Evolutionary conservation across 164 flowering plant genomes (phyloP), one percentile per base, ranked within the genome.

Genomic region (Berberis vulgaris): DNA sequence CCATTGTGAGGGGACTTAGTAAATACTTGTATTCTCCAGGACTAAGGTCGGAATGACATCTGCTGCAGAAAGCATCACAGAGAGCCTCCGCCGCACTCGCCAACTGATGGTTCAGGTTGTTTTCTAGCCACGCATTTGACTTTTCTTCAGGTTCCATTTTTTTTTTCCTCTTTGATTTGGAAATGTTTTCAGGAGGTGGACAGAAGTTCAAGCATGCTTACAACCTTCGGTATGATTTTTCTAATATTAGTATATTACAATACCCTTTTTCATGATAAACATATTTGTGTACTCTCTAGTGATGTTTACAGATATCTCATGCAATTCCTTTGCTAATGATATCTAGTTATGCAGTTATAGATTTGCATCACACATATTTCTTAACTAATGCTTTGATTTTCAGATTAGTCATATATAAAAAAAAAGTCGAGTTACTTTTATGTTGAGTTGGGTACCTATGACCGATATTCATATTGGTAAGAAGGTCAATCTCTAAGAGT

Each of bases 41-140:
- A 90, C 98, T 56, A 94, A 87, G 71, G 88, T 84, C 69, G 98
- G 98, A 72, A 85, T 93, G 92, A 90, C 94, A 59, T 82, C 91
- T 74, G 95, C 96, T 61, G 92, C 98, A 54, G 96, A 93, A 78
- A 87, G 86, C 76, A 86, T 93, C 61, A 93, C 96, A 45, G 95
- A 93, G 54, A 84, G 96, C 69, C 97, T 94, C 70, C 88, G 98
- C 0, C 89, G 95, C 6, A 80, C 93, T 57, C 87, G 92, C 54
- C 98, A 88, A 64, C 76, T 94, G 70, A 87, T 94, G 98, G 95
- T 84, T 76, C 97, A 87, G 91, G 96, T 89, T 47, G 42, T 43
- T 13, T 59, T 52, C 12, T 50, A 6, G 2, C 4, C 55, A 3
- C 5, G 41, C 9, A 41, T 4, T 6, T 12, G 12, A 10, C 7